Conservation (phyloP, 78 protist species). For the Ministeria vibrans region DNA sequence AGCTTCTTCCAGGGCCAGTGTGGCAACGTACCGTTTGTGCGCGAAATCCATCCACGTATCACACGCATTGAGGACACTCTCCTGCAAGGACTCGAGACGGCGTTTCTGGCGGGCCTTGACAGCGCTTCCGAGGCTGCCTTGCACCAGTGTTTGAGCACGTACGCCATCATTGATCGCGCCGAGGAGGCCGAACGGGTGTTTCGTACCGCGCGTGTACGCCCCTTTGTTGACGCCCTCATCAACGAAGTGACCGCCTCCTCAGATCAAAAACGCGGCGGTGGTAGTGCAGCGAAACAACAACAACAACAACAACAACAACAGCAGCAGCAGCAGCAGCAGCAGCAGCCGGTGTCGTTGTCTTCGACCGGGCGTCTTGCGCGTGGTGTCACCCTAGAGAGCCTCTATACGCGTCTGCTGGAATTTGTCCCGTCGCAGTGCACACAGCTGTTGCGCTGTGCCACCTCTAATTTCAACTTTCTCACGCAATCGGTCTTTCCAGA, state of each 20-base stretch:
- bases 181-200: not conserved
- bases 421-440: not conserved
- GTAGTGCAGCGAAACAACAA: too few relatives aligned
- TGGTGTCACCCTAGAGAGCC: not conserved
- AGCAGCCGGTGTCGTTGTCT: not conserved
- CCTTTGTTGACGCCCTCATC: not conserved
- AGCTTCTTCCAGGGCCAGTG: constrained; percentile 1
- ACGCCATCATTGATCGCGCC: not conserved
- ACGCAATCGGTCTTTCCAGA: not conserved
- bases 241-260: not conserved
- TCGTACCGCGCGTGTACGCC: not conserved
- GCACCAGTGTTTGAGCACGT: not conserved
- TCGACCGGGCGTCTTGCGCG: not conserved
- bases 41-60: not conserved
- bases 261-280: not conserved
- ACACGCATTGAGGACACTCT: not conserved
- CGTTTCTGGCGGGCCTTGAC: not conserved
- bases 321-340: not conserved
- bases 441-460: not conserved
- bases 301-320: too few relatives aligned
- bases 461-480: not conserved
- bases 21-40: not conserved
- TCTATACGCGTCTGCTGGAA: not conserved
- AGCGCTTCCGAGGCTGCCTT: not conserved
- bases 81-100: not conserved